Conservation (phyloP, 1,139 yeast genomes). For the Yamadazyma dushanensis region DNA sequence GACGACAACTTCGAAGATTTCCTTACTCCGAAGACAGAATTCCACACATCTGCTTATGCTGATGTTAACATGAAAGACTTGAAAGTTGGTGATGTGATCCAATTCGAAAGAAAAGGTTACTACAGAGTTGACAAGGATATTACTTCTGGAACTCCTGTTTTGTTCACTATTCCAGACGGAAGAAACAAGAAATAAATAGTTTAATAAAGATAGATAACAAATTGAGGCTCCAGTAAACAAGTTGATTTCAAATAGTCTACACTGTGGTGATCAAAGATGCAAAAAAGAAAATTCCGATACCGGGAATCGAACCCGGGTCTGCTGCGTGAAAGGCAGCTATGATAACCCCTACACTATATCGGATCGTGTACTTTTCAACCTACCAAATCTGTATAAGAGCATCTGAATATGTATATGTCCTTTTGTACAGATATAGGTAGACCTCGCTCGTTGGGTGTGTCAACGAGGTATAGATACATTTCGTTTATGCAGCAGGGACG, state of each 20-base stretch:
- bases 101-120: conserved; percentile 97
- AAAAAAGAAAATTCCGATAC: conserved; percentile 56
- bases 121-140: conserved; percentile 75
- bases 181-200: conserved; percentile 55
- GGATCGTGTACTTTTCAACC: no score
- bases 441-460: no score
- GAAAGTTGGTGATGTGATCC: conserved; percentile 85
- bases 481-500: no score
- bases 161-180: conserved; percentile 97
- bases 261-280: neutral
- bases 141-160: conserved; percentile 63
- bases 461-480: no score
- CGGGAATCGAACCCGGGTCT: conserved; percentile 83
- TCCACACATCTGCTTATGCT: conserved; percentile 76
- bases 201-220: neutral
- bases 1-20: conserved; percentile 93
- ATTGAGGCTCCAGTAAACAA: neutral
- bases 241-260: no score
- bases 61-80: conserved; percentile 75
- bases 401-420: no score
- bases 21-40: conserved; percentile 85
- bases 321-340: conserved; percentile 84
- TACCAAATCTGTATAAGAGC: no score
- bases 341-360: conserved; percentile 81
- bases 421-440: no score